phyloP scores from a whole-genome alignment of 225 moss, liverwort and hornwort genomes.

The Marchantia polymorpha region DNA sequence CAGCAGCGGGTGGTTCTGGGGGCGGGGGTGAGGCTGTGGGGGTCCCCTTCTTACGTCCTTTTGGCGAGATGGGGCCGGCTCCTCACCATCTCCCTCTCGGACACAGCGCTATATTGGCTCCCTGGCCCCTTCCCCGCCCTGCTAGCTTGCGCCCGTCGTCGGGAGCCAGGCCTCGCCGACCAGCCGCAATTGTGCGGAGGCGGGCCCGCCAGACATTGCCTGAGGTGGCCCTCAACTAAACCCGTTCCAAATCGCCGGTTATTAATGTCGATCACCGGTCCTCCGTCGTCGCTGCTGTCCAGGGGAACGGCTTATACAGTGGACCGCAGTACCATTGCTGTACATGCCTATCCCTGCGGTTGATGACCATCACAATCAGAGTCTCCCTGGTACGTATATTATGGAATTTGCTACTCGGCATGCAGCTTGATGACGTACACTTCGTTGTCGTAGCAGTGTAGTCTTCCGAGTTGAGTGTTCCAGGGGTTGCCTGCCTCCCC shows the following conservation, averaged over 20 bases:
- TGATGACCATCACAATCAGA: background rate
- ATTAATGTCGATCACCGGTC: background rate
- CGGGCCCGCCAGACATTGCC: constrained; percentile 1
- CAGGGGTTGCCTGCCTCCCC: too few species aligned
- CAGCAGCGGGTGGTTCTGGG: background rate
- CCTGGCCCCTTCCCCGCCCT: background rate
- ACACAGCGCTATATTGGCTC: background rate
- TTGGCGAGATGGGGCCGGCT: background rate
- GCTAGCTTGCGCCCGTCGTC: background rate
- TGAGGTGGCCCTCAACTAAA: constrained; percentile 2
- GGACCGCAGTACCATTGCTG: background rate
- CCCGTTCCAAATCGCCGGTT: background rate
- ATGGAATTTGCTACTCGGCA: background rate
- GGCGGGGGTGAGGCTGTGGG: background rate
- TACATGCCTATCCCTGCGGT: background rate
- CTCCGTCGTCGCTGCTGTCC: background rate
- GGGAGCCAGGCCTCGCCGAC: background rate
- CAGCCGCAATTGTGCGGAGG: constrained; percentile 12
- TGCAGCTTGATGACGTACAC: background rate
- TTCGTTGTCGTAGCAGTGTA: background rate
- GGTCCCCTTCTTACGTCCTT: background rate
- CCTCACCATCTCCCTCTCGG: background rate
- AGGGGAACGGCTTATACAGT: background rate
- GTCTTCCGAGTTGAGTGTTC: background rate
- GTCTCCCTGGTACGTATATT: background rate